Percentiles rank a stretch among this genome's conserved stretches.
Conservation (phyloP, 2,329 filamentous ascomycete genomes). For the Xylaria polymorpha region DNA sequence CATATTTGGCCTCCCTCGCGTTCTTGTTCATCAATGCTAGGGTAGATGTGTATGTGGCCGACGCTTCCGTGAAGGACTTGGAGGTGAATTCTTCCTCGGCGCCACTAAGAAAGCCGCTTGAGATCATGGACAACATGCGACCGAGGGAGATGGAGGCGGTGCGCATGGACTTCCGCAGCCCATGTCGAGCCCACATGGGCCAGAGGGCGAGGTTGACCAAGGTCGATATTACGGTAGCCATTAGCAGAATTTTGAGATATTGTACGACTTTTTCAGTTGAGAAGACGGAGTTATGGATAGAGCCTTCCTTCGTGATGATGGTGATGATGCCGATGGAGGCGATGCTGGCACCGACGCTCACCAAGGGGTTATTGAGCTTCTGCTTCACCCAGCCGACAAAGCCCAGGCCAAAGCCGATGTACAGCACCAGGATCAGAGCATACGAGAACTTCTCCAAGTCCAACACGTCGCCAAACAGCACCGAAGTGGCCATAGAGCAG, state of each 20-base stretch:
- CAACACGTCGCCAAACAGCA: conserved; percentile 76
- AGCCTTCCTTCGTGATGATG: conserved; percentile 89
- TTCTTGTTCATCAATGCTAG: conserved; percentile 79
- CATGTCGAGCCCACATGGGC: conserved; percentile 79
- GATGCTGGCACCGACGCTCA: conserved; percentile 86
- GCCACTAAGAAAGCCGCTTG: conserved; percentile 84
- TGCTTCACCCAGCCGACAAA: conserved; percentile 91
- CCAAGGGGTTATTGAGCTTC: conserved; percentile 78
- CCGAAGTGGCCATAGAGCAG: conserved; percentile 88
- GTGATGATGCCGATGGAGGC: conserved; percentile 90
- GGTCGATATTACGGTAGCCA: conserved; percentile 79
- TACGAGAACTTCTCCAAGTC: conserved; percentile 78
- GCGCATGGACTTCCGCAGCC: conserved; percentile 78
- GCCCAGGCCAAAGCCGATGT: conserved; percentile 86
- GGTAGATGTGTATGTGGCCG: conserved; percentile 72
- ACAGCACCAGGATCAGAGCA: conserved; percentile 81
- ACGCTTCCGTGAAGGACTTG: conserved; percentile 71
- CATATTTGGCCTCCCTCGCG: conserved; percentile 86
- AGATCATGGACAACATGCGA: conserved; percentile 84
- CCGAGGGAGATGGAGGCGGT: conserved; percentile 80
- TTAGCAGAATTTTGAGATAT: conserved; percentile 84
- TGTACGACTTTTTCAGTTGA: conserved; percentile 84
- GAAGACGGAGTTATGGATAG: conserved; percentile 84
- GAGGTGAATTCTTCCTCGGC: conserved; percentile 81
- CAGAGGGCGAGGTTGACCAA: conserved; percentile 81